phyloP scores from a whole-genome alignment of 2,329 filamentous ascomycete genomes.

The Trichophaea hybrida region DNA sequence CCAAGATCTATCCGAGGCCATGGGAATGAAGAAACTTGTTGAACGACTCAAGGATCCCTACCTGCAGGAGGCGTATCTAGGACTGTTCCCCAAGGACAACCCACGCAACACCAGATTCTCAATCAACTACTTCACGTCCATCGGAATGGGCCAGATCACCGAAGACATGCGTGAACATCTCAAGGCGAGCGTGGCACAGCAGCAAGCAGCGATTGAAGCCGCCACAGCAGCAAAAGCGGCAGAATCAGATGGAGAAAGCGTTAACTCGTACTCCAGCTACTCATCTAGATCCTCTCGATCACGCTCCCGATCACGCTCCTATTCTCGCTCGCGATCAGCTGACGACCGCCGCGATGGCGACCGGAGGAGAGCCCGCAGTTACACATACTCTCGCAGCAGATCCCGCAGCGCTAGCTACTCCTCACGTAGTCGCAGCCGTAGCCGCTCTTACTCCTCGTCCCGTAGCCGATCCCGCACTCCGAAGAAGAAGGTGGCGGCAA shows the following conservation, averaged over 20 bases:
- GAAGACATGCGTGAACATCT: slow-evolving; percentile 89
- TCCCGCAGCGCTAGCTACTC: not conserved
- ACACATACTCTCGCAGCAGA: not conserved
- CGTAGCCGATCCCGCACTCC: not conserved
- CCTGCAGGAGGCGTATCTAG: slow-evolving; percentile 62
- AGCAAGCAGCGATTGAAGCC: slow-evolving; percentile 48
- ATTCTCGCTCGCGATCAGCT: not conserved
- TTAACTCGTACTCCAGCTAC: slow-evolving; percentile 42
- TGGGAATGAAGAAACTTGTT: slow-evolving; percentile 69
- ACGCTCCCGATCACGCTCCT: not conserved
- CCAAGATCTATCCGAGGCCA: slow-evolving; percentile 74
- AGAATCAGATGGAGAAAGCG: slow-evolving; percentile 54
- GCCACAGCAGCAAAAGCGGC: slow-evolving; percentile 46
- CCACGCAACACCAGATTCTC: slow-evolving; percentile 85
- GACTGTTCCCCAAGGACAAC: slow-evolving; percentile 80
- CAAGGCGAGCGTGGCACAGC: slow-evolving; percentile 69
- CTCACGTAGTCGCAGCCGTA: not conserved
- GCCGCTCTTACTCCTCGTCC: not conserved
- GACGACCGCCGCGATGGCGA: not conserved
- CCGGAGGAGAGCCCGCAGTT: not conserved
- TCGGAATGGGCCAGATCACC: slow-evolving; percentile 86
- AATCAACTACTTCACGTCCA: slow-evolving; percentile 98
- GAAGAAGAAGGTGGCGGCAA: too few species aligned
- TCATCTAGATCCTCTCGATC: slow-evolving; percentile 1
- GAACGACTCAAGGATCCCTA: slow-evolving; percentile 63